Evolutionary conservation across 805 yeast species (phyloP).

Genomic region (Metschnikowia anglica): DNA sequence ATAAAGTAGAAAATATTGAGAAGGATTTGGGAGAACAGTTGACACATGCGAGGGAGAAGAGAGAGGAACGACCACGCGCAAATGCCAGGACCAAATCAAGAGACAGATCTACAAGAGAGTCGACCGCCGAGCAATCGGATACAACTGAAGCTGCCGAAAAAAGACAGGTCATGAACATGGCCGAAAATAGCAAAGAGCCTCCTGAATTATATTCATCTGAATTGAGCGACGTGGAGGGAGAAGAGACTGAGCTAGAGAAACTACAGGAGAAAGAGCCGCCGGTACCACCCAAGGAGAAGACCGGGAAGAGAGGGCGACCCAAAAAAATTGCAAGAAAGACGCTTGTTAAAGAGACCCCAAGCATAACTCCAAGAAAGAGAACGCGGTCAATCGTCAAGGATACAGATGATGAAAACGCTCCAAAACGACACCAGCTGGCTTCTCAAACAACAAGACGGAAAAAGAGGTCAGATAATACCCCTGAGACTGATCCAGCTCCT

Average conservation of each 20-base stretch:
- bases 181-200: background rate
- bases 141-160: background rate
- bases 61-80: slow-evolving; percentile 4
- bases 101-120: slow-evolving; percentile 2
- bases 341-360: slow-evolving; percentile 7
- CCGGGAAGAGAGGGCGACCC: slow-evolving; percentile 8
- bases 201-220: slow-evolving; percentile 20
- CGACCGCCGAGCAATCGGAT: background rate
- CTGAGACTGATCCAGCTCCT: slow-evolving; percentile 9
- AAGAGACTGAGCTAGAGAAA: slow-evolving; percentile 14
- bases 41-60: background rate
- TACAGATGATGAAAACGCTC: slow-evolving; percentile 14
- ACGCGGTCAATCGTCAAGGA: slow-evolving; percentile 23
- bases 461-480: slow-evolving; percentile 21
- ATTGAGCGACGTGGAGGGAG: slow-evolving; percentile 24
- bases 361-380: slow-evolving; percentile 12
- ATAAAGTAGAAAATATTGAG: slow-evolving; percentile 57
- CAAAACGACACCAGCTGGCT: slow-evolving; percentile 15
- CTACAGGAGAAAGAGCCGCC: slow-evolving; percentile 20
- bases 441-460: slow-evolving; percentile 14
- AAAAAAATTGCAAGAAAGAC: slow-evolving; percentile 10
- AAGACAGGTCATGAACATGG: background rate
- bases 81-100: slow-evolving; percentile 3
- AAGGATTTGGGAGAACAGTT: slow-evolving; percentile 20
- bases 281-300: slow-evolving; percentile 1